Evolutionary conservation across 306 rosid genomes (phyloP).

Genomic region (Acacia acuminata): DNA sequence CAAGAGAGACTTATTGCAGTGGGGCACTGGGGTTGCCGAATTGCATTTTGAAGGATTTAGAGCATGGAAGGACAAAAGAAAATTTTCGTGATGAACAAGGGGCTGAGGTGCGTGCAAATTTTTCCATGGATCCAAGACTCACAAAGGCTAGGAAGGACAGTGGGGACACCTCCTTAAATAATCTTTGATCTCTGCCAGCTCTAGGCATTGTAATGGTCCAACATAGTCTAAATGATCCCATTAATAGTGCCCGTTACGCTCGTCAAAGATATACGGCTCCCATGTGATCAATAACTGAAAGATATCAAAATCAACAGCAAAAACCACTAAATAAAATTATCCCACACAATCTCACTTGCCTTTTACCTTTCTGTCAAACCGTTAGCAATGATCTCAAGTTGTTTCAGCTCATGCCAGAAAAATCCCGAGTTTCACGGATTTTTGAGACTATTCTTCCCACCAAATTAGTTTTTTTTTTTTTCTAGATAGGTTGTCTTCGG

Average conservation of each 20-base stretch:
- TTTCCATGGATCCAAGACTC: constrained; percentile 33
- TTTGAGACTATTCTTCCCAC: background rate
- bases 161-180: constrained; percentile 64
- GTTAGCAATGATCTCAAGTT: background rate
- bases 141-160: constrained; percentile 39
- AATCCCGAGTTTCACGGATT: background rate
- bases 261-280: constrained; percentile 31
- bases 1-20: constrained; percentile 43
- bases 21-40: constrained; percentile 38
- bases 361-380: background rate
- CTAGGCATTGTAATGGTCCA: constrained; percentile 55
- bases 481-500: background rate
- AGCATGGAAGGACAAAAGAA: constrained; percentile 38
- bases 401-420: background rate
- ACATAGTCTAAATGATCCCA: constrained; percentile 45
- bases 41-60: constrained; percentile 43
- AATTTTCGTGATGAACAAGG: constrained; percentile 29
- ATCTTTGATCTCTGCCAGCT: constrained; percentile 66
- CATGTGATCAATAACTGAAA: constrained; percentile 21
- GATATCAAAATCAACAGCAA: background rate
- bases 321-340: background rate
- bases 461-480: background rate
- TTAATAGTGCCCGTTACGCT: constrained; percentile 45
- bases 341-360: background rate
- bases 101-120: background rate